Base-by-base conservation (phyloP, 257 asterid species). In the Solanum tarapatanum region DNA sequence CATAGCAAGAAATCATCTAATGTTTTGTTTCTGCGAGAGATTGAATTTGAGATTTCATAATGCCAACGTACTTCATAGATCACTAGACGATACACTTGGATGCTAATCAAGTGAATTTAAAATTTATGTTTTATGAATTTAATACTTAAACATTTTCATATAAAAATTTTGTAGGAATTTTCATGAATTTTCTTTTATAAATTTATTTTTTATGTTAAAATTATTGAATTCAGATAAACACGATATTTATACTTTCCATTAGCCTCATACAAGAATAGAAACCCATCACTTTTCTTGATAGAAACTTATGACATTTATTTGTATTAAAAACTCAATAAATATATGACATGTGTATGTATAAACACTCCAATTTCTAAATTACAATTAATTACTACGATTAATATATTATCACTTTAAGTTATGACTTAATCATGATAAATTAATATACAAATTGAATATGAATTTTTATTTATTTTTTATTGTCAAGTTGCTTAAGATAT, bases 1-100 rank as follows among this genome's bases (percentile, higher is more conserved):
- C 1, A 55, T 19, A 55, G 24, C 24, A 19, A 19, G 11, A 51
- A 19, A 55, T 55, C n/a, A 55, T 7, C 0, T 55, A 55, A 55
- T 55, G 0, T 17, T 6, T 55, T 55, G 1, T 55, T 1, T 55
- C 3, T 17, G 0, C 2, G 8, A 2, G 1, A 55, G 8, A 55
- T 55, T 55, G 10, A 55, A 7, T 55, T 14, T 55, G 64, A 55
- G 1, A 55, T 7, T 55, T 55, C 4, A 19, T 55, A 0, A 17
- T 55, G 9, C 64, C 4, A 55, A 55, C 3, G 0, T 19, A 55
- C 43, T 39, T 39, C 11, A 39, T 39, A 39, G 43, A 39, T 39
- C 11, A 39, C 43, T 39, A 39, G 43, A 39, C 11, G 43, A 39
- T 39, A 11, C 48, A 41, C 14, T 41, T 41, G 48, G 2, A 41